Conservation (phyloP, 164 flowering plant genomes). For the Amborella trichopoda region DNA sequence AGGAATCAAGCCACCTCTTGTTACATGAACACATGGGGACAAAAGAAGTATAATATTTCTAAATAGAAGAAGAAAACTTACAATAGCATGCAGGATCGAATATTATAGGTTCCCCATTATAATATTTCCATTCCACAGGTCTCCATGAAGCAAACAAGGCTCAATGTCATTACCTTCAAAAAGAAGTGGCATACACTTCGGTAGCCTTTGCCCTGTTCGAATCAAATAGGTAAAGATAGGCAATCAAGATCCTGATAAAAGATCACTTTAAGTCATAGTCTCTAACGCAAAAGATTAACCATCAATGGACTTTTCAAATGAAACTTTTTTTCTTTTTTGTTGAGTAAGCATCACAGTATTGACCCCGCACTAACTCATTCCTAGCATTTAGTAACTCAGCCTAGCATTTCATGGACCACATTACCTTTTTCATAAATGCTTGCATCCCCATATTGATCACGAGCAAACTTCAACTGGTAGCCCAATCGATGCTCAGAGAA, state of each 20-base stretch:
- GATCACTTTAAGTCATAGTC: too few species aligned
- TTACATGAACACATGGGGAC: too few species aligned
- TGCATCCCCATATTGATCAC: constrained; percentile 66
- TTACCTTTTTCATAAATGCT: constrained; percentile 77
- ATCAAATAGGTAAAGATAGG: too few species aligned
- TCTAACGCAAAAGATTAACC: not conserved
- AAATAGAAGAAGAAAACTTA: constrained; percentile 50
- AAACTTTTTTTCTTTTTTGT: too few species aligned
- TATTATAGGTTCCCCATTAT: constrained; percentile 87
- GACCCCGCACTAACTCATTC: too few species aligned
- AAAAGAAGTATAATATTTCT: too few species aligned
- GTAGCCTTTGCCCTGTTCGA: constrained; percentile 62
- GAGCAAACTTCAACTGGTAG: constrained; percentile 72
- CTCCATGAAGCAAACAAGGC: constrained; percentile 96
- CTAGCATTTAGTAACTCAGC: too few species aligned
- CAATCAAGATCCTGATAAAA: too few species aligned
- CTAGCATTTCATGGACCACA: constrained; percentile 2
- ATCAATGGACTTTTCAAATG: too few species aligned
- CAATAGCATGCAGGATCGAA: constrained; percentile 98
- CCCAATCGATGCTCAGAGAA: constrained; percentile 84
- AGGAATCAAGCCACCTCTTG: too few species aligned
- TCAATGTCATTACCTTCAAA: constrained; percentile 62
- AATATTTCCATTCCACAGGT: constrained; percentile 95
- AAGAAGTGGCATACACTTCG: constrained; percentile 60
- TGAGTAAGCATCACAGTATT: too few species aligned